These are phyloP conservation scores for Teunomyces pallodes DNA, from an alignment of 805 yeast species.

Conservation along the genomic window DNA sequence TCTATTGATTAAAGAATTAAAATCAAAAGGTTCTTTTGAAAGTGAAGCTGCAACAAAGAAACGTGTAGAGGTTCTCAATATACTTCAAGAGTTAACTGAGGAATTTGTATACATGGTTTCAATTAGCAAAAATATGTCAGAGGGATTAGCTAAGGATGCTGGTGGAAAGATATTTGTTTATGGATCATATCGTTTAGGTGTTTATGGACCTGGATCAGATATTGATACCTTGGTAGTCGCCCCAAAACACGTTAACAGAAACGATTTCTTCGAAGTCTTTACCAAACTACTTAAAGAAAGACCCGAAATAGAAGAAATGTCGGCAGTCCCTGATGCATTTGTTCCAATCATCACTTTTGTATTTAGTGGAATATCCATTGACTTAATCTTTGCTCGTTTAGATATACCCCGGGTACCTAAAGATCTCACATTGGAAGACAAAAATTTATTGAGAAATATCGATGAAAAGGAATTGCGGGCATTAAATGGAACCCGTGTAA, in stretches of 20 bases:
- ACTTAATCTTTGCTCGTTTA: slow-evolving; percentile 79
- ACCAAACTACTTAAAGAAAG: slow-evolving; percentile 64
- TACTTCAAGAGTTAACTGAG: slow-evolving; percentile 69
- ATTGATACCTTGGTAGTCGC: slow-evolving; percentile 96
- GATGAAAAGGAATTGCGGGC: slow-evolving; percentile 92
- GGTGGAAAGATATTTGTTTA: slow-evolving; percentile 97
- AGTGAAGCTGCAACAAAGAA: slow-evolving; percentile 78
- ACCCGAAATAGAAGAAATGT: slow-evolving; percentile 84
- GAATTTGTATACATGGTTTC: slow-evolving; percentile 85
- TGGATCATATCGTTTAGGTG: slow-evolving; percentile 94
- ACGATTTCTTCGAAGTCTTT: slow-evolving; percentile 84
- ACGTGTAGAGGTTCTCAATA: slow-evolving; percentile 69
- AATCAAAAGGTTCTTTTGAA: slow-evolving; percentile 85
- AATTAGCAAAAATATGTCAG: slow-evolving; percentile 83
- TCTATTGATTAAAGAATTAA: slow-evolving; percentile 70
- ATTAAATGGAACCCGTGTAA: slow-evolving; percentile 93
- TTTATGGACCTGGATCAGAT: slow-evolving; percentile 97
- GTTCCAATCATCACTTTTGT: slow-evolving; percentile 95
- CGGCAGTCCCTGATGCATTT: slow-evolving; percentile 93
- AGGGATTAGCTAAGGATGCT: slow-evolving; percentile 95
- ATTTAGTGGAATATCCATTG: slow-evolving; percentile 89
- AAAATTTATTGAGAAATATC: slow-evolving; percentile 77
- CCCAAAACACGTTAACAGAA: slow-evolving; percentile 91
- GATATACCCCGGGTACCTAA: slow-evolving; percentile 82
- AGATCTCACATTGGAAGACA: slow-evolving; percentile 74